Evolutionary conservation across 345 rosid species (phyloP), one percentile per base, ranked within the genome.

Genomic region (Eucalyptus sp.): DNA sequence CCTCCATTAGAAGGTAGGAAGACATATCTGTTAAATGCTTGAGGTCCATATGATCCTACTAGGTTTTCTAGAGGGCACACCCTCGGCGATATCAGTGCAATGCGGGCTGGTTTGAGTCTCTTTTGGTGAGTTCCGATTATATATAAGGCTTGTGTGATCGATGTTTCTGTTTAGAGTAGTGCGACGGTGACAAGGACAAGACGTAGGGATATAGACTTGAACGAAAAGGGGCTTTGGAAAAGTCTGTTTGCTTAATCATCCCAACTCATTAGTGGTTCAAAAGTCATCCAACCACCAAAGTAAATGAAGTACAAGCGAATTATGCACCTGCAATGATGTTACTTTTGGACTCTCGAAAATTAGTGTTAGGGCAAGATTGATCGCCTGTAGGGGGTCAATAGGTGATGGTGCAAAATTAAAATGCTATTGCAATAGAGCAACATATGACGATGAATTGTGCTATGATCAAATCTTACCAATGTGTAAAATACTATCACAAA

Each of bases 1-100:
- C 94, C 90, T 95, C 97, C 2, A 92, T 51, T 2, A 93, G 93
- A 89, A 93, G 89, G 91, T 91, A 93, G 24, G 92, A 89, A 68
- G 95, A 93, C 25, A 92, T 60, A 20, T 93, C 97, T 80, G 88
- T 37, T 3, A 49, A 33, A 56, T 24, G 86, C 84, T 41, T 20
- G 84, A 20, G 84, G 84, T 76, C 84, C 84, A 76, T 76, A 22
- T 22, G 84, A 76, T 20, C 4, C 24, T 20, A 25, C 84, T 41
- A 6, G 48, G 84, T 1, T 41, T 10, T 76, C 13, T 12, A 24
- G 48, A 76, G 15, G 44, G 48, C 48, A 41, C 15, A 6, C 48
- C 3, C 84, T 6, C 25, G 48, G 48, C 24, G 84, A 41, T 76
- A 12, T 43, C 84, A 20, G 22, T 41, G 9, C 62, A 25, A 56